Percentiles rank a stretch among this genome's conserved stretches.
These are phyloP conservation scores for Yarrowia sp. DNA, from an alignment of 805 yeast species.

Conservation along the genomic window DNA sequence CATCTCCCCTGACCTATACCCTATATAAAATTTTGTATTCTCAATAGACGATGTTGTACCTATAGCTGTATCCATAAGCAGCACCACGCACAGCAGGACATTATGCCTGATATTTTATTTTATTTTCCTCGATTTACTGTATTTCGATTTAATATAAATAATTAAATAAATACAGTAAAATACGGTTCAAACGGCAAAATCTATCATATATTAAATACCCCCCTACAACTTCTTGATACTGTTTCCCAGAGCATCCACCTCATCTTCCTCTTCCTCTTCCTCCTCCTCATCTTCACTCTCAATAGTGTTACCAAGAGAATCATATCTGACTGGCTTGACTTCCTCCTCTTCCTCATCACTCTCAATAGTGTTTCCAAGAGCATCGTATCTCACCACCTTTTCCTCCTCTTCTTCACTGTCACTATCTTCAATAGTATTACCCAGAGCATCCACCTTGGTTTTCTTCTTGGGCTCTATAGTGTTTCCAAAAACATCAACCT, in stretches of 20 bases:
- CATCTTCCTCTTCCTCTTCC: background rate
- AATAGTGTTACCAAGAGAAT: constrained; percentile 23
- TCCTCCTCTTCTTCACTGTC: background rate
- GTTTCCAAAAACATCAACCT: constrained; percentile 9
- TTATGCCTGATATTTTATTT: too few relatives aligned
- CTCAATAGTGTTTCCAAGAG: constrained; percentile 9
- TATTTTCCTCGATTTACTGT: too few relatives aligned
- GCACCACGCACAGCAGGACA: too few relatives aligned
- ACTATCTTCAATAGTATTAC: background rate
- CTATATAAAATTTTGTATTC: too few relatives aligned
- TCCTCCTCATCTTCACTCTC: background rate
- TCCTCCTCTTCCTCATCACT: constrained; percentile 8
- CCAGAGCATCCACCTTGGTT: background rate
- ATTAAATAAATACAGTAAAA: too few relatives aligned
- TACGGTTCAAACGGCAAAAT: too few relatives aligned
- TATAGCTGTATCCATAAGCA: too few relatives aligned
- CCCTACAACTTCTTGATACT: background rate
- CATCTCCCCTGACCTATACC: background rate
- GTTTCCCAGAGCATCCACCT: background rate
- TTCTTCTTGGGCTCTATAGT: background rate
- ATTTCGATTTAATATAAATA: too few relatives aligned
- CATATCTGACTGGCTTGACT: background rate
- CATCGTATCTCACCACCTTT: background rate
- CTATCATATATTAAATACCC: too few relatives aligned
- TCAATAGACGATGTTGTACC: too few relatives aligned